Evolutionary conservation across 2,329 filamentous ascomycete species (phyloP), one percentile per base, ranked within the genome.

Genomic region (Arthrobotrys megalospora): DNA sequence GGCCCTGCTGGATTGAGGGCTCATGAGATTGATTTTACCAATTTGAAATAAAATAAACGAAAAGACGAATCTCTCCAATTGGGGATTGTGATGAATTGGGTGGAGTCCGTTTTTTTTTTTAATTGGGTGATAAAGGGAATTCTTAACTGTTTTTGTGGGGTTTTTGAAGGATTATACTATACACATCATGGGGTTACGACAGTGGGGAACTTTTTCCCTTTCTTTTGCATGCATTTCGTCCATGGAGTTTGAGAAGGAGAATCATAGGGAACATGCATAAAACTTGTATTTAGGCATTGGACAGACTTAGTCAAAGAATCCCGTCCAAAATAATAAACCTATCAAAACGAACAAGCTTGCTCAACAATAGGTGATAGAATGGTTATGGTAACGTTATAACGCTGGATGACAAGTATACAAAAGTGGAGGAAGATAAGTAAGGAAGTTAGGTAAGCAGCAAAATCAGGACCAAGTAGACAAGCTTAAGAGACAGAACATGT

Each of bases 1-100:
- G 53, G 67, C 36, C 45, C 70, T 6, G 71, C 66, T 11, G 75
- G 75, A 1, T 58, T 78, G 48, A 62, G 75, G 28, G 32, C 67
- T 6, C 62, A 68, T 21, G 75, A 78, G 28, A 47, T 63, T 24
- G 75, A 78, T 58, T 78, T 72, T 41, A 78, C 75, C 45, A 78
- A 67, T 58, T 34, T 76, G 48, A 76, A 70, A 65, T 70, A 66
- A 58, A 58, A 36, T 36, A n/a, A 14, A 47, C n/a, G 7, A 14
- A 62, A 19, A 8, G 14, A 5, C 8, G 1, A 3, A 11, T 7
- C 8, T 7, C 8, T 21, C 41, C 19, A 6, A 38, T 60, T 45
- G 38, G 21, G 47, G 11, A 28, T 52, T 52, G 19, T 19, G 10
- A 38, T n/a, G 38, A 21, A 62, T 43, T 47, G 38, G 38, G 38